Base-by-base conservation (phyloP, 164 flowering plant species). In the grape (Vitis vinifera) region DNA sequence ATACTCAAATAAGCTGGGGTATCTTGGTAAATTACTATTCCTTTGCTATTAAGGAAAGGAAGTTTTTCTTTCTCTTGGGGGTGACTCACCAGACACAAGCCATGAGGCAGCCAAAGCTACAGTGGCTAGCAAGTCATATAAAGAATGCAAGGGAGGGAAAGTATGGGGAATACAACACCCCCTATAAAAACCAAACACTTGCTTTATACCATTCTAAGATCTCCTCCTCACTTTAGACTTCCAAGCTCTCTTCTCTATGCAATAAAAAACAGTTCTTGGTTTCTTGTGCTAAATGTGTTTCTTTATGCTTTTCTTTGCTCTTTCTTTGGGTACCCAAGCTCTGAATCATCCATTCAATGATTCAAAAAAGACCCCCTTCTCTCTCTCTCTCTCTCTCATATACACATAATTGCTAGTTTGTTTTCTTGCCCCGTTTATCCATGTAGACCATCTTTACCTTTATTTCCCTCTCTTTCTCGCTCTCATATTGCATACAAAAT, bases 121-220 rank as follows among this genome's bases (percentile, higher is more conserved):
- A 67, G 77, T 67, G 65, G 59, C 71, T 67, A 73, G 72, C 75
- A 76, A 73, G 57, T 55, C 70, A 60, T 49, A 67, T 79, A 76
- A 80, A 80, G 73, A 58, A 77, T 63, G 76, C 69, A 70, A 53
- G 55, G 53, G 67, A 51, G 73, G 63, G 9, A 57, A 67, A 57
- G 62, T 37, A 61, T 51, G 37, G 31, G 62, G 52, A 68, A 72
- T 67, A 50, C 75, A 66, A 44, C 59, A 76, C 71, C 59, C 65
- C 69, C 76, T 72, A 73, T 73, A 79, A 77, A 76, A 80, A 76
- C 77, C 87, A 82, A 85, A 79, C 75, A 48, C 81, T 78, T 76
- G 85, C 89, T 88, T 88, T 88, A 80, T 82, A 82, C 87, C 84
- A 81, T 83, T 85, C 81, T 71, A 77, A 76, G 85, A 78, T 84